Conservation (phyloP, 2,329 filamentous ascomycete genomes). For the Fusarium sp. region DNA sequence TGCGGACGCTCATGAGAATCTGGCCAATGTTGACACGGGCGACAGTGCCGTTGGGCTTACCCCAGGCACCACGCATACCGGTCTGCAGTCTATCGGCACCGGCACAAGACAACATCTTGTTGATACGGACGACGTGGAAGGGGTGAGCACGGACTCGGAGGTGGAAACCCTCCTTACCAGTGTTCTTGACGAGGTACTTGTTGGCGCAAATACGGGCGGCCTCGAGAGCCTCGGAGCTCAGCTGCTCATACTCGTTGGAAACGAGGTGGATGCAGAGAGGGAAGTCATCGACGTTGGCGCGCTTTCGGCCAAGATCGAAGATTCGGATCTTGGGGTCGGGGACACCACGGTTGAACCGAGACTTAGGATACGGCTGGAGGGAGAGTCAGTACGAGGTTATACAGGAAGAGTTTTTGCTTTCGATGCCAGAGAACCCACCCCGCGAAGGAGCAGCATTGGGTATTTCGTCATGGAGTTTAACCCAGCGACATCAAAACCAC, state of each 20-base stretch:
- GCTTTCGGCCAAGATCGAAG: constrained; percentile 99
- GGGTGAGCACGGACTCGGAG: constrained; percentile 90
- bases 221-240: constrained; percentile 99
- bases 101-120: constrained; percentile 99
- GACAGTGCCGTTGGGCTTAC: constrained; percentile 98
- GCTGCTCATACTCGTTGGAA: constrained; percentile 99
- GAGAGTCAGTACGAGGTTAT: constrained; percentile 34
- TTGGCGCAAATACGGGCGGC: constrained; percentile 99
- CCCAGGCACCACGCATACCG: constrained; percentile 99
- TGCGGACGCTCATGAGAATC: constrained; percentile 97
- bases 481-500: constrained; percentile 15
- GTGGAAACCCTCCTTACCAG: constrained; percentile 81
- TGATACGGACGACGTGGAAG: constrained; percentile 99
- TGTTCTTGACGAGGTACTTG: constrained; percentile 87
- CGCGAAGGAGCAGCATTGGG: constrained; percentile 6
- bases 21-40: constrained; percentile 99
- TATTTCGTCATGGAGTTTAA: constrained; percentile 26
- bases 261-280: constrained; percentile 99
- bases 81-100: constrained; percentile 99
- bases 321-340: constrained; percentile 88
- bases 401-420: neutral
- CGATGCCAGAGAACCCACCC: constrained; percentile 2
- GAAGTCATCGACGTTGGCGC: constrained; percentile 99
- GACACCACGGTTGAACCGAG: constrained; percentile 99
- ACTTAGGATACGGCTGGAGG: constrained; percentile 94